A percentile compares a stretch with the other conserved stretches of the same genome.
Conservation (phyloP, 306 rosid genomes). For the Pachyrhizus erosus region DNA sequence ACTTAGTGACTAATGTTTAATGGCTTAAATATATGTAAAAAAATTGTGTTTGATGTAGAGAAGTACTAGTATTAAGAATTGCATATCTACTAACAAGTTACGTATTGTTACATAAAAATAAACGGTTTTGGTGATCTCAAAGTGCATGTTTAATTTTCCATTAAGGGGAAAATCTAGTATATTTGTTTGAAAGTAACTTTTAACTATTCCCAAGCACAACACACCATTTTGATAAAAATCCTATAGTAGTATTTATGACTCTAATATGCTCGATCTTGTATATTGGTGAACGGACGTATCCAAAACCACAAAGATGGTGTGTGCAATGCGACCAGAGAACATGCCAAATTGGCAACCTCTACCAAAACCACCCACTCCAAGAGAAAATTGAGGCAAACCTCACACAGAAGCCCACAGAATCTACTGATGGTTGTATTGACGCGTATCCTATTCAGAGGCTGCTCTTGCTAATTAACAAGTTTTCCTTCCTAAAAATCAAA, state of each 20-base stretch:
- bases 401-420: slow-evolving; percentile 21
- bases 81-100: too few relatives aligned
- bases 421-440: slow-evolving; percentile 7
- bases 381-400: neutral
- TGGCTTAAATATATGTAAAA: too few relatives aligned
- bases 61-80: too few relatives aligned
- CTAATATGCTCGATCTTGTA: neutral
- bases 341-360: neutral
- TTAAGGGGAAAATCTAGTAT: neutral
- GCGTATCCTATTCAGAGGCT: slow-evolving; percentile 26
- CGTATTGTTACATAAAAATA: too few relatives aligned
- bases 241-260: neutral
- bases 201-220: neutral
- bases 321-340: neutral
- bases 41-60: too few relatives aligned
- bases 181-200: neutral
- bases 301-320: neutral
- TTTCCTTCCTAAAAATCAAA: neutral
- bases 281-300: neutral
- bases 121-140: neutral
- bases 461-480: neutral
- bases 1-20: too few relatives aligned
- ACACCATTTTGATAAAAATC: neutral
- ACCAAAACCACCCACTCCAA: slow-evolving; percentile 12
- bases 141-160: neutral